Conservation (phyloP, 257 asterid genomes). For the Lantana camara region DNA sequence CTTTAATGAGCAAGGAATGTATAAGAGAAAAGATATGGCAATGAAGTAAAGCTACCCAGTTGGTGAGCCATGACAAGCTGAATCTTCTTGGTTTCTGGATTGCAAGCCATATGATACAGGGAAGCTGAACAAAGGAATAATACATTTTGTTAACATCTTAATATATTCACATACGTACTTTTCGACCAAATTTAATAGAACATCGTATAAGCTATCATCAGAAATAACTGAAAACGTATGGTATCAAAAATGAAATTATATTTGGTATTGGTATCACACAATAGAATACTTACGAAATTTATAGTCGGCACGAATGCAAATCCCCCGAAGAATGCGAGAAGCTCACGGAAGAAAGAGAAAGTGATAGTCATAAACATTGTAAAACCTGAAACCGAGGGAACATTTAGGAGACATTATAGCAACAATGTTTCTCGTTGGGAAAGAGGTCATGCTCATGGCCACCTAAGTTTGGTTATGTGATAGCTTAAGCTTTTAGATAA, state of each 20-base stretch:
- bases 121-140: slow-evolving; percentile 27
- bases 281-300: slow-evolving; percentile 28
- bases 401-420: background rate
- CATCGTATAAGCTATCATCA: too few species aligned
- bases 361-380: slow-evolving; percentile 38
- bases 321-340: slow-evolving; percentile 43
- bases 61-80: slow-evolving; percentile 29
- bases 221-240: too few species aligned
- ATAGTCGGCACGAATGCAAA: slow-evolving; percentile 46
- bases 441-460: too few species aligned
- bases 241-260: too few species aligned
- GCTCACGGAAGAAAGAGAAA: slow-evolving; percentile 40
- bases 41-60: slow-evolving; percentile 26
- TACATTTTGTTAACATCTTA: too few species aligned
- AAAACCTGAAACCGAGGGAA: slow-evolving; percentile 23
- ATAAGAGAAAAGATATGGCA: background rate
- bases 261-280: too few species aligned
- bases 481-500: too few species aligned
- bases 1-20: background rate
- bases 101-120: slow-evolving; percentile 39
- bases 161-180: too few species aligned
- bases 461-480: too few species aligned
- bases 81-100: slow-evolving; percentile 30
- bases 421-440: background rate
- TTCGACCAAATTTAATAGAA: too few species aligned